Conservation (phyloP, 2,329 filamentous ascomycete genomes). For the Pseudogymnoascus sp. region DNA sequence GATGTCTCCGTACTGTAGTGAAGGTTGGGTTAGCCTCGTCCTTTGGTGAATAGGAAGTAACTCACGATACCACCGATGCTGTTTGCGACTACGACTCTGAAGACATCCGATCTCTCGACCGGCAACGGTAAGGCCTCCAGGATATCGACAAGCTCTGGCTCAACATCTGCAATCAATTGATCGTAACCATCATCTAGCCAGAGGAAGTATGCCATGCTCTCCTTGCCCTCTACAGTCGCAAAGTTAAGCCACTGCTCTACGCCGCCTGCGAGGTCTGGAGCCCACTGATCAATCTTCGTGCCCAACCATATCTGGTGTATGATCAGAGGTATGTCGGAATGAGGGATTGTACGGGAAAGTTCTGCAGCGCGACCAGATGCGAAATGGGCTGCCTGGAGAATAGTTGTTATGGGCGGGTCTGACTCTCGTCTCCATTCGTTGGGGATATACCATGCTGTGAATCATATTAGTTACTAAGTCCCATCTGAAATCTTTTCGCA, state of each 20-base stretch:
- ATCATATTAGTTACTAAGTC: neutral
- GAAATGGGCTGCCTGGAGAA: constrained; percentile 24
- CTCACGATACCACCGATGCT: constrained; percentile 17
- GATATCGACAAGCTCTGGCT: constrained; percentile 19
- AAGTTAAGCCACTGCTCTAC: constrained; percentile 25
- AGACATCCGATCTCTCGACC: constrained; percentile 27
- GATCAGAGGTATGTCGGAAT: constrained; percentile 25
- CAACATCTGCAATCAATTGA: constrained; percentile 22
- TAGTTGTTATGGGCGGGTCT: constrained; percentile 15
- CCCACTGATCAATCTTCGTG: constrained; percentile 23
- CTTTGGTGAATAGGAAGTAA: neutral
- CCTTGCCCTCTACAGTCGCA: constrained; percentile 12
- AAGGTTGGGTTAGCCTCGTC: neutral
- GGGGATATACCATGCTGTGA: constrained; percentile 10
- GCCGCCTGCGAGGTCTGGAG: constrained; percentile 18
- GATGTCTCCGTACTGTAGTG: constrained; percentile 26
- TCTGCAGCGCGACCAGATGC: constrained; percentile 16
- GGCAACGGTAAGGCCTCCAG: constrained; percentile 21
- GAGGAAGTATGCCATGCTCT: constrained; percentile 27
- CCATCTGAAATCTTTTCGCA: neutral
- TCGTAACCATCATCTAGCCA: constrained; percentile 28
- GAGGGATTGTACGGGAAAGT: constrained; percentile 11
- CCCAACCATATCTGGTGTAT: constrained; percentile 29
- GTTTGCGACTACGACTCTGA: constrained; percentile 27
- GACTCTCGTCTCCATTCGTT: neutral